Evolutionary conservation across 768 basidiomycete genomes (phyloP).

Genomic region (Lentinula sp.): DNA sequence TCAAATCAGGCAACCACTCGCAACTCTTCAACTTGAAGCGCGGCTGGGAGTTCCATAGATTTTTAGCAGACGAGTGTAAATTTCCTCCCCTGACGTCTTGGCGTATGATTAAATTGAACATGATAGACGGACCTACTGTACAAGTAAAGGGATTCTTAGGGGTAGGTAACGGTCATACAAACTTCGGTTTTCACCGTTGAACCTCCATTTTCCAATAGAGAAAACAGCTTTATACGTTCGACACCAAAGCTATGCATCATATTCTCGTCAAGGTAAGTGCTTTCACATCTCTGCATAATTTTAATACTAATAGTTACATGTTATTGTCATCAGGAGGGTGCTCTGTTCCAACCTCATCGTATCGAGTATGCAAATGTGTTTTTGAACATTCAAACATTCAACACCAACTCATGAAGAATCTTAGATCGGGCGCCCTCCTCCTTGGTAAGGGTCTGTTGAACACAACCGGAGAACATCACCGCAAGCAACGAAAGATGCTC

Average conservation of each 20-base stretch:
- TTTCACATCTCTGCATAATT: not conserved
- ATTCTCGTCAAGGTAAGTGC: not conserved
- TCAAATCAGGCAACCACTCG: not conserved
- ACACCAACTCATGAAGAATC: not conserved
- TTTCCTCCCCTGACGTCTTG: not conserved
- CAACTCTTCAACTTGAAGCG: not conserved
- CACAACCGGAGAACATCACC: slow-evolving; percentile 16
- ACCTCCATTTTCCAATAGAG: not conserved
- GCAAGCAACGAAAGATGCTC: slow-evolving; percentile 28
- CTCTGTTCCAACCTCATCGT: not conserved
- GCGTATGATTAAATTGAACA: not conserved
- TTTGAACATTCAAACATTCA: not conserved
- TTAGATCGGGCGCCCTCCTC: not conserved
- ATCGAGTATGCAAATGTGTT: not conserved
- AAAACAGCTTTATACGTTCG: not conserved
- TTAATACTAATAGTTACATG: too few relatives aligned
- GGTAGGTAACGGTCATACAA: not conserved
- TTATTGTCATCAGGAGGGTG: not conserved
- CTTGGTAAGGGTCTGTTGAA: not conserved
- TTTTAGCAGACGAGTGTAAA: not conserved
- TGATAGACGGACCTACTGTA: not conserved
- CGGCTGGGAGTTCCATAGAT: slow-evolving; percentile 2
- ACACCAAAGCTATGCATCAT: slow-evolving; percentile 3
- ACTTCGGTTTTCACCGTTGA: not conserved
- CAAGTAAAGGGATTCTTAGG: not conserved